Conservation (phyloP, 345 rosid genomes). For the Heritiera littoralis region DNA sequence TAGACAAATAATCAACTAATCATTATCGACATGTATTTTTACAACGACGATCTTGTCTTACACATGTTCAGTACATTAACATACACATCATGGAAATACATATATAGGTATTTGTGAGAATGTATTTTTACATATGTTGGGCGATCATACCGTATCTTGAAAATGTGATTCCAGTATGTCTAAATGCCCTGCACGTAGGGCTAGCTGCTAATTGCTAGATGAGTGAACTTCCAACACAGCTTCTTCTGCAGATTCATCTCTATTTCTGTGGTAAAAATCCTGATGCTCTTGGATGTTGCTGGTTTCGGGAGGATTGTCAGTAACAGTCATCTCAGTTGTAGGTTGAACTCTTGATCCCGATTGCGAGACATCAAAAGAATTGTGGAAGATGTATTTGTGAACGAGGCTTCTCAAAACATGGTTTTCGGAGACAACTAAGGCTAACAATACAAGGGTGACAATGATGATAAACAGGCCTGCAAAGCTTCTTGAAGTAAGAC, state of each 20-base stretch:
- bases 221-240: neutral
- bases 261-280: neutral
- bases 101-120: neutral
- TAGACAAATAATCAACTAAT: too few relatives aligned
- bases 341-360: neutral
- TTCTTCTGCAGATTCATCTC: neutral
- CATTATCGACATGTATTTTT: too few relatives aligned
- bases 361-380: neutral
- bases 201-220: neutral
- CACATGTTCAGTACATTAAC: too few relatives aligned
- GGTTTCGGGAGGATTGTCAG: neutral
- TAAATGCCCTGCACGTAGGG: neutral
- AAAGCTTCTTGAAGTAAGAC: slow-evolving; percentile 11
- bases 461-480: neutral
- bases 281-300: neutral
- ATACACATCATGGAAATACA: neutral
- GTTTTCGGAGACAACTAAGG: too few relatives aligned
- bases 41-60: too few relatives aligned
- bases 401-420: neutral
- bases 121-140: neutral
- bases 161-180: neutral
- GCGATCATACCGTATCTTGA: neutral
- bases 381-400: neutral
- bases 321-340: neutral
- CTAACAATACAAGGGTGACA: too few relatives aligned